Base-by-base conservation (phyloP, 2,329 filamentous ascomycete genomes). In the Bipolaris gigantea region DNA sequence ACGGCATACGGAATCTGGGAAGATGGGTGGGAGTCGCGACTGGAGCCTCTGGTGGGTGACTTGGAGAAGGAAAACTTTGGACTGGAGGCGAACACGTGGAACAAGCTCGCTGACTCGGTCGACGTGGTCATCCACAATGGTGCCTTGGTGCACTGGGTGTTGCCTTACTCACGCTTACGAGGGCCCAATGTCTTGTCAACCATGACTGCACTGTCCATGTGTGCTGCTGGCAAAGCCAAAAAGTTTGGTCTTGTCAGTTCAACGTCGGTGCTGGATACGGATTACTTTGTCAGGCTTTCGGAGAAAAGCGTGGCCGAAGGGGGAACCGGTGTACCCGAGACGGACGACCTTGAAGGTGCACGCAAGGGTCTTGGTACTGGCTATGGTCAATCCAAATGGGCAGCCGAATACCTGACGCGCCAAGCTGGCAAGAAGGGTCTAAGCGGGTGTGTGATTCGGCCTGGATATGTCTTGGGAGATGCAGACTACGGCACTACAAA, bases 381-480 rank as follows among this genome's bases (percentile, higher is more conserved):
- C 5, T 97, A 97, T 66, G 92, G 93, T 2, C 92, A 97, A 73
- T 86, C 85, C 61, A 97, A 97, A 77, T 97, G 92, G 92, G 89
- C 84, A 5, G 82, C 83, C 3, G 85, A 88, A 69, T 84, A 83
- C 61, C 80, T 97, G 43, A 84, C 92, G 19, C 83, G 89, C 21
- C 89, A 90, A 72, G 92, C 93, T 23, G 90, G 92, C 45, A 80
- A 79, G 52, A 83, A 90, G 51, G 92, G 93, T 11, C 83, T 97
- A 2, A 79, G 77, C 15, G 92, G 90, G 15, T 83, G 87, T 19
- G 84, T 96, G 38, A 80, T 96, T 44, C 85, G 93, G 11, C 88
- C 93, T 3, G 92, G 93, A 27, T 97, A 97, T 72, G 86, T 97
- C 34, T 81, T 89, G 4, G 93, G 92, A 21, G 86, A 92, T 70